Percentiles rank a stretch among this genome's conserved stretches.
These are phyloP conservation scores for Metarhizium brunneum DNA, from an alignment of 2,329 filamentous ascomycete species.

Conservation along the genomic window DNA sequence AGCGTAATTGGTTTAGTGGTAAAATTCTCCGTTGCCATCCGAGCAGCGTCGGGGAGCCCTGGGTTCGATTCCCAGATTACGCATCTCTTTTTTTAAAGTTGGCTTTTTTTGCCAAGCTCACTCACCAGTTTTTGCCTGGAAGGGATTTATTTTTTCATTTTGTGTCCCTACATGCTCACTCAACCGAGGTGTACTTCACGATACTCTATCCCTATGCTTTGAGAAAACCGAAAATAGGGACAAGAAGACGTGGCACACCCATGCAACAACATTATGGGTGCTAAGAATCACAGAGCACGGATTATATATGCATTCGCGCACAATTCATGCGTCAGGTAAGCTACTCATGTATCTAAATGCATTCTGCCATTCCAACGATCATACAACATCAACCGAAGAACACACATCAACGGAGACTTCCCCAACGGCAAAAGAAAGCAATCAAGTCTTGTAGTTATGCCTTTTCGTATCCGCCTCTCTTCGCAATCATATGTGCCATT, in stretches of 20 bases:
- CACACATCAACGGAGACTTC: not conserved
- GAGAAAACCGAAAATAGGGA: too few species aligned
- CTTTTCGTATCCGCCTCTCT: constrained; percentile 18
- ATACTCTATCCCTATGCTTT: too few species aligned
- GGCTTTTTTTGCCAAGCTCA: too few species aligned
- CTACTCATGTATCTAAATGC: not conserved
- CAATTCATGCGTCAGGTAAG: not conserved
- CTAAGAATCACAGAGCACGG: too few species aligned
- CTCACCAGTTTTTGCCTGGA: too few species aligned
- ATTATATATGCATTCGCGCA: not conserved
- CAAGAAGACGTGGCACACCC: too few species aligned
- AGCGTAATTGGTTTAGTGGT: constrained; percentile 21
- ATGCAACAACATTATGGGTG: too few species aligned
- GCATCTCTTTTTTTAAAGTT: constrained; percentile 8
- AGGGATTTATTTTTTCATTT: not conserved
- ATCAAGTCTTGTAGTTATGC: not conserved
- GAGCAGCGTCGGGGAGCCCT: constrained; percentile 4
- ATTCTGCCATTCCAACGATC: not conserved
- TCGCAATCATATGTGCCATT: constrained; percentile 26
- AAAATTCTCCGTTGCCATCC: constrained; percentile 22
- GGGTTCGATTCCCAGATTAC: constrained; percentile 25
- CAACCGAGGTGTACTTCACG: too few species aligned
- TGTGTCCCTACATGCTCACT: not conserved
- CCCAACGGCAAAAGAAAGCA: not conserved
- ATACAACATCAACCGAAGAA: not conserved